phyloP scores from a whole-genome alignment of 2,329 filamentous ascomycete genomes.

The Penicillium freii region DNA sequence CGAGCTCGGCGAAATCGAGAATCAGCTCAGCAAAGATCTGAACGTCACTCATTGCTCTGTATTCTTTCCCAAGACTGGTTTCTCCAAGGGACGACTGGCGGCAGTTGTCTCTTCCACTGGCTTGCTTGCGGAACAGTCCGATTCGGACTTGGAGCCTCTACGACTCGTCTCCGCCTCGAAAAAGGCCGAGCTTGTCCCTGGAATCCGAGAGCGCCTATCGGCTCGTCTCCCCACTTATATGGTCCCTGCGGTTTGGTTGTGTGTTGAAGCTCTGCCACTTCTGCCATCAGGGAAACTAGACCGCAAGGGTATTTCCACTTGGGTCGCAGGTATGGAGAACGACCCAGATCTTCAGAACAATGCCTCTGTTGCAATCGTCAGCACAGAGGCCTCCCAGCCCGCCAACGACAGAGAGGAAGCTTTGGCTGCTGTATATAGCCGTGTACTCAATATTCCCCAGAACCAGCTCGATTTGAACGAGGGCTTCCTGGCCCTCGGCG shows the following conservation, averaged over 20 bases:
- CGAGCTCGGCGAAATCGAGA: conserved; percentile 57
- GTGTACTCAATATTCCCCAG: conserved; percentile 40
- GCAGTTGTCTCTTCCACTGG: conserved; percentile 34
- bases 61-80: conserved; percentile 37
- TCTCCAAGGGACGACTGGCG: conserved; percentile 33
- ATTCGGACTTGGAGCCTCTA: conserved; percentile 22
- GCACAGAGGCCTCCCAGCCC: conserved; percentile 11
- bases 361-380: neutral
- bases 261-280: conserved; percentile 45
- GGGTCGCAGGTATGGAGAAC: conserved; percentile 32
- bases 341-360: conserved; percentile 26
- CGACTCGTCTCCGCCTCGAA: conserved; percentile 24
- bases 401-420: conserved; percentile 31
- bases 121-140: conserved; percentile 18
- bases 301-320: conserved; percentile 39
- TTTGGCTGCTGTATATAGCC: conserved; percentile 37
- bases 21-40: conserved; percentile 33
- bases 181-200: conserved; percentile 23
- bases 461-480: conserved; percentile 34
- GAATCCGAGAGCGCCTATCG: conserved; percentile 31
- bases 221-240: conserved; percentile 47
- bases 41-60: conserved; percentile 38
- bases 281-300: conserved; percentile 49
- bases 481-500: conserved; percentile 47
- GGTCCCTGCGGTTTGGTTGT: conserved; percentile 49